Base-by-base conservation (phyloP, 495 filamentous ascomycete genomes). In the Collariella sp. region DNA sequence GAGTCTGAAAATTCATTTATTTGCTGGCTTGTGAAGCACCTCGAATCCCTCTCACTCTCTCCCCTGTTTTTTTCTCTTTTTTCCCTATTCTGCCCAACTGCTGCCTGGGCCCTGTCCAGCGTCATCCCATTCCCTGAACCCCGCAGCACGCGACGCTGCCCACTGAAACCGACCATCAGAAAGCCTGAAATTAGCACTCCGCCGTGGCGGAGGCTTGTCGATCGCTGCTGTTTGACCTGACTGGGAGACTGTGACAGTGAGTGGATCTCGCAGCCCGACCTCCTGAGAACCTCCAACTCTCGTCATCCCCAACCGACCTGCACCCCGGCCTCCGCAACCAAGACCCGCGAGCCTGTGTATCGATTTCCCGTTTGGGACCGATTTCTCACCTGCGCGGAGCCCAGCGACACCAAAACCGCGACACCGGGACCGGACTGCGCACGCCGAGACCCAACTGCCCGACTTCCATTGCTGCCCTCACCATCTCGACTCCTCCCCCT, bases 131-230 rank as follows among this genome's bases (percentile, higher is more conserved):
- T 43, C 19, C 11, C n/a, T 40, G 42, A 40, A 40, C 22, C 22
- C 33, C 16, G 9, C 26, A 31, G 26, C 26, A 5, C 9, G 26
- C 26, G 26, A 31, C 26, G 5, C 34, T 38, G 33, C 20, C 50
- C 20, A 13, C 38, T 60, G 26, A 40, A 12, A n/a, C 19, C 31
- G 34, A 9, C 34, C 45, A 23, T 19, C 52, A 46, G 41, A 38
- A 57, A 52, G 54, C 54, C 56, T 61, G 61, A 67, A 66, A 64
- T 67, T 64, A 48, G 53, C 59, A 52, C 61, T 67, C 65, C 61
- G 65, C 59, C 53, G 54, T 50, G 43, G 65, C 55, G 57, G 63
- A 63, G 62, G 56, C 56, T 59, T 57, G 65, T 56, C 61, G 65
- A 67, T 67, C 65, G 53, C 59, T 60, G 54, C 40, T 61, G 56